phyloP scores from a whole-genome alignment of 345 rosid genomes.

The Sisymbrium altissimum region DNA sequence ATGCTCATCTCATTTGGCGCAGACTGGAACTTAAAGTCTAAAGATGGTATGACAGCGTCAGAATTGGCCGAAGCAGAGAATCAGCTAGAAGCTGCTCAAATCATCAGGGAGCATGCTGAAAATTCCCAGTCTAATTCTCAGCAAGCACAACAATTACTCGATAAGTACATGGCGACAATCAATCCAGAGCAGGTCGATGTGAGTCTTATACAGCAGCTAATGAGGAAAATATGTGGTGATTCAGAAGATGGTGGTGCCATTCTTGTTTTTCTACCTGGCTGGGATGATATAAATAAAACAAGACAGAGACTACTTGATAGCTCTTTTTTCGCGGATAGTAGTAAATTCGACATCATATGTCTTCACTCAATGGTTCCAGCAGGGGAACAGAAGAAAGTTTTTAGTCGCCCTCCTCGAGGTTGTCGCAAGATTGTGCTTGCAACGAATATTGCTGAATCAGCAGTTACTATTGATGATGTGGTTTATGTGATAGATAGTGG shows the following conservation, averaged over 20 bases:
- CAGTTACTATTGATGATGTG: conserved; percentile 91
- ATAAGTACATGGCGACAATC: conserved; percentile 58
- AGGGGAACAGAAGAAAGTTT: conserved; percentile 79
- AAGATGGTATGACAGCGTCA: conserved; percentile 63
- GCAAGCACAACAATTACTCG: conserved; percentile 52
- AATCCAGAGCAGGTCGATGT: conserved; percentile 69
- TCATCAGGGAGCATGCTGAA: conserved; percentile 50
- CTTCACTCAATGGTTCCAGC: conserved; percentile 96
- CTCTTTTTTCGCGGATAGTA: conserved; percentile 49
- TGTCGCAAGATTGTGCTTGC: conserved; percentile 90
- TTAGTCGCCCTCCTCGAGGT: conserved; percentile 63
- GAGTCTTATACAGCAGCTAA: conserved; percentile 67
- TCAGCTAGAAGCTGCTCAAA: conserved; percentile 64
- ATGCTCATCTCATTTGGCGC: conserved; percentile 81
- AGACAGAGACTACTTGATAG: conserved; percentile 58
- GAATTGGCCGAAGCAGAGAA: conserved; percentile 63
- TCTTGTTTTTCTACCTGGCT: conserved; percentile 94
- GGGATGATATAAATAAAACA: conserved; percentile 87
- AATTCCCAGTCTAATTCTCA: conserved; percentile 34
- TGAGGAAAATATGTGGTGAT: conserved; percentile 67
- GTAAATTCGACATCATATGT: conserved; percentile 64
- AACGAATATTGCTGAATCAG: conserved; percentile 91
- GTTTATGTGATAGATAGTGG: conserved; percentile 96
- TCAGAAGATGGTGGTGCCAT: conserved; percentile 73
- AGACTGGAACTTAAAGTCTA: conserved; percentile 54